phyloP scores from a whole-genome alignment of 768 basidiomycete species.

The Mycena galopus region DNA sequence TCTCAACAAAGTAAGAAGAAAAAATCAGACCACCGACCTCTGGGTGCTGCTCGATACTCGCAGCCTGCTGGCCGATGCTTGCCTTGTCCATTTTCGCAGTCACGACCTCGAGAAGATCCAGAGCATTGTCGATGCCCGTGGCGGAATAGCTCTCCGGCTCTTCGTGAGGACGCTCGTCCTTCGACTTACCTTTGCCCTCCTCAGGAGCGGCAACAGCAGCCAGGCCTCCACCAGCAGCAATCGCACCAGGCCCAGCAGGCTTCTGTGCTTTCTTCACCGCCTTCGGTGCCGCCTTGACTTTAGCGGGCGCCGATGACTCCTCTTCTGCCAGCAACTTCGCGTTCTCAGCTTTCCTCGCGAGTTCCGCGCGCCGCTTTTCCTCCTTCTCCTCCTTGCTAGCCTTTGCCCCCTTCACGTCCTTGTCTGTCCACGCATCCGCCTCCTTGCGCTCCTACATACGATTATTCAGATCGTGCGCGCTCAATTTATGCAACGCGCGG shows the following conservation, averaged over 20 bases:
- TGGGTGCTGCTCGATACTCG: constrained; percentile 89
- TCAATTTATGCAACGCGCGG: not conserved
- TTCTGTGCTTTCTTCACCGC: constrained; percentile 69
- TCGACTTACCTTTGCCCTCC: constrained; percentile 44
- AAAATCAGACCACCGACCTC: constrained; percentile 68
- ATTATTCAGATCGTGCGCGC: not conserved
- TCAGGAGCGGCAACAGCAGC: constrained; percentile 34
- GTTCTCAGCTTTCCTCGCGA: constrained; percentile 76
- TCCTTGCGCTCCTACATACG: constrained; percentile 77
- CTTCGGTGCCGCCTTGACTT: constrained; percentile 76
- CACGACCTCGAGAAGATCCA: constrained; percentile 90
- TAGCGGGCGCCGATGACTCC: constrained; percentile 71
- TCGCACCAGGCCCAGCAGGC: constrained; percentile 88
- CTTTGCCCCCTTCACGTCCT: constrained; percentile 72
- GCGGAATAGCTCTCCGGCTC: constrained; percentile 81
- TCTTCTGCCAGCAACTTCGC: constrained; percentile 54
- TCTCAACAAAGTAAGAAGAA: constrained; percentile 30
- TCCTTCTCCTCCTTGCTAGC: constrained; percentile 77
- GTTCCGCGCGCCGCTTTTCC: constrained; percentile 83
- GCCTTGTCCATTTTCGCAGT: constrained; percentile 95
- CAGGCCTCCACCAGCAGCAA: constrained; percentile 78
- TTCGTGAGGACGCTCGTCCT: constrained; percentile 50
- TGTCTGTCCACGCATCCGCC: constrained; percentile 75
- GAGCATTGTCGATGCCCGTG: constrained; percentile 90
- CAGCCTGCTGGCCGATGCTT: constrained; percentile 88